A percentile compares a stretch with the other conserved stretches of the same genome.
Conservation (phyloP, 257 asterid species). For the Jaltomata sinuosa region DNA sequence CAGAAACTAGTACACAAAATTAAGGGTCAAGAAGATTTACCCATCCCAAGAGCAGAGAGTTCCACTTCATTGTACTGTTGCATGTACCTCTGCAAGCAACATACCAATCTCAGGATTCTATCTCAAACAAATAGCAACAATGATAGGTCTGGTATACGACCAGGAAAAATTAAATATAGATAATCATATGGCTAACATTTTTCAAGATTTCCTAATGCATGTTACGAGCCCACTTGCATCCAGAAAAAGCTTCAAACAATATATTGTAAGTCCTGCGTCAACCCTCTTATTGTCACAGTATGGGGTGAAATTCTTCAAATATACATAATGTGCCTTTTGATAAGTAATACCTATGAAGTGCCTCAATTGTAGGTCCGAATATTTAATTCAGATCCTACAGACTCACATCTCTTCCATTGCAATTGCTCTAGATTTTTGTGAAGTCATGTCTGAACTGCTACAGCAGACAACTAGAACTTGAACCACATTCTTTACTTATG, state of each 20-base stretch:
- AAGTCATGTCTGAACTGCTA: not conserved
- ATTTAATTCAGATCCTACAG: not conserved
- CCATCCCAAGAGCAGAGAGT: slow-evolving; percentile 83
- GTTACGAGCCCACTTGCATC: not conserved
- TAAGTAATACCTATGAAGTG: not conserved
- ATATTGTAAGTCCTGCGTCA: not conserved
- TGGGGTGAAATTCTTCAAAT: not conserved
- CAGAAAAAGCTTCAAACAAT: not conserved
- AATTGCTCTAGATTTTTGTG: not conserved
- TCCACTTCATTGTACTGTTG: slow-evolving; percentile 59
- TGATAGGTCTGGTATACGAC: not conserved
- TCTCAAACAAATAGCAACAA: not conserved
- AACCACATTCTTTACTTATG: too few species aligned
- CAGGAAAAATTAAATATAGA: not conserved
- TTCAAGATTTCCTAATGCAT: not conserved
- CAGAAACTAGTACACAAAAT: not conserved
- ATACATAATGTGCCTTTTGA: not conserved
- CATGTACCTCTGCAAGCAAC: slow-evolving; percentile 57
- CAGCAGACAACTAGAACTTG: not conserved
- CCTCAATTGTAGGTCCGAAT: not conserved
- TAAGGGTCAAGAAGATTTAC: slow-evolving; percentile 20
- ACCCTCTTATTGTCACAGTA: not conserved
- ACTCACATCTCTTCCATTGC: not conserved
- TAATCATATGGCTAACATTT: not conserved
- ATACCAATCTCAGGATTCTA: not conserved